phyloP scores from a whole-genome alignment of 345 rosid genomes.

The Citrus medica region DNA sequence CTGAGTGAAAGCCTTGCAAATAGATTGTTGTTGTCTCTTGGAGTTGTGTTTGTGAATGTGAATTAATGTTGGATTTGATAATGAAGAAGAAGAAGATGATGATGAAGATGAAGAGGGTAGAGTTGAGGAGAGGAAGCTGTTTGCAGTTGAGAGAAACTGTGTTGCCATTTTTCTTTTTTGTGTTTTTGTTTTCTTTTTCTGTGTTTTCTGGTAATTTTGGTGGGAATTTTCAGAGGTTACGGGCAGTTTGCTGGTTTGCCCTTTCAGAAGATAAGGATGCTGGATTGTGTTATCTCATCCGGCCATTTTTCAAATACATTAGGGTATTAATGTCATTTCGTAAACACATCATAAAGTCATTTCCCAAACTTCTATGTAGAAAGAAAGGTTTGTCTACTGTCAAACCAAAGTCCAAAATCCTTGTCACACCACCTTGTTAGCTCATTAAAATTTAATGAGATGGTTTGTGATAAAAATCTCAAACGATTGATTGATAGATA shows the following conservation, averaged over 20 bases:
- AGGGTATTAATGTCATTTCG: slow-evolving; percentile 27
- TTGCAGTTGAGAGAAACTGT: slow-evolving; percentile 46
- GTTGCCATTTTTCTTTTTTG: slow-evolving; percentile 51
- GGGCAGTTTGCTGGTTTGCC: slow-evolving; percentile 2
- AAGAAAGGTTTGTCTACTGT: no score
- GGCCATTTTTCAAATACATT: slow-evolving; percentile 21
- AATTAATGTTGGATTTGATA: slow-evolving; percentile 10
- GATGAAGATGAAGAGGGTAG: slow-evolving; percentile 18
- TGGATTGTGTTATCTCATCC: slow-evolving; percentile 34
- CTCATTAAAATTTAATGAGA: no score
- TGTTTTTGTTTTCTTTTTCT: neutral
- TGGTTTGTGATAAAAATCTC: no score
- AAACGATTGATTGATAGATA: no score
- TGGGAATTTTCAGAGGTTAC: slow-evolving; percentile 29
- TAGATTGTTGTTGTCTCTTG: slow-evolving; percentile 17
- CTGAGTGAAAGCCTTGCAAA: slow-evolving; percentile 43
- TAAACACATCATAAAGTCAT: no score
- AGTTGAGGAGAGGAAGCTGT: slow-evolving; percentile 35
- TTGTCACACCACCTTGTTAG: no score
- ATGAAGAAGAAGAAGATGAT: slow-evolving; percentile 4
- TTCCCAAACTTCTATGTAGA: no score
- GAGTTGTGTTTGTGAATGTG: slow-evolving; percentile 22
- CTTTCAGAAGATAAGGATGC: slow-evolving; percentile 44
- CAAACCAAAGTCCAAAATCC: no score
- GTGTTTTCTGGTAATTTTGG: slow-evolving; percentile 28